A percentile compares a stretch with the other conserved stretches of the same genome.
phyloP scores from a whole-genome alignment of 495 filamentous ascomycete species.

The Talaromyces borbonicus region DNA sequence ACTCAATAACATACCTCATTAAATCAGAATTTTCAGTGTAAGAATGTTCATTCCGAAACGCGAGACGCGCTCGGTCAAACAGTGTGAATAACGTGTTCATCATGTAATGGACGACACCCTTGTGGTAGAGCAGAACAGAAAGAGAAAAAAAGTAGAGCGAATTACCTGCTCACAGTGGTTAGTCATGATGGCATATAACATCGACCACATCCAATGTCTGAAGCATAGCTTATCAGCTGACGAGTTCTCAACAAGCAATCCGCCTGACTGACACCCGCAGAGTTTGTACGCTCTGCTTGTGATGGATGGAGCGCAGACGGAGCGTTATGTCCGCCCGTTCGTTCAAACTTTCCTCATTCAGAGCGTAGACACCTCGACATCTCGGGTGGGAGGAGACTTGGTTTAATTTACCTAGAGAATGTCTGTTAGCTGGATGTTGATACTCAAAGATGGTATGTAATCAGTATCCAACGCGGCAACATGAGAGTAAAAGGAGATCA shows the following conservation, averaged over 20 bases:
- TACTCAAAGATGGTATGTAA: constrained; percentile 10
- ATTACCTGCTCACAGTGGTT: constrained; percentile 10
- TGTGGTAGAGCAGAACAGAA: constrained; percentile 3
- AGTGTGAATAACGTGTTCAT: constrained; percentile 94
- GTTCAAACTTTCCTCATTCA: constrained; percentile 86
- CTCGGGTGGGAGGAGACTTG: constrained; percentile 11
- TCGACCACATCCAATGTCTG: constrained; percentile 2
- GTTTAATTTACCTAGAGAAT: constrained; percentile 44
- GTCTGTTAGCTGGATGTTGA: constrained; percentile 31
- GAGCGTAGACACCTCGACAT: constrained; percentile 11
- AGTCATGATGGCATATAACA: constrained; percentile 10
- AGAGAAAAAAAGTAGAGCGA: constrained; percentile 14
- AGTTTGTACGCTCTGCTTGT: constrained; percentile 81
- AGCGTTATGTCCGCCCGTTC: constrained; percentile 97
- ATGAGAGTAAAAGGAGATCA: constrained; percentile 45
- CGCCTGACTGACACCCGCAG: constrained; percentile 54
- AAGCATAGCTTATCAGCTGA: constrained; percentile 65
- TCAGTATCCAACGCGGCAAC: constrained; percentile 10
- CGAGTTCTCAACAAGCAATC: constrained; percentile 96
- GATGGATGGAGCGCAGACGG: constrained; percentile 50
- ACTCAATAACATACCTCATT: constrained; percentile 93
- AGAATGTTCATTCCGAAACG: constrained; percentile 66
- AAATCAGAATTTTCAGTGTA: constrained; percentile 95
- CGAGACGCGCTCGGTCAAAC: constrained; percentile 68
- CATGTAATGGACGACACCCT: constrained; percentile 41